Percentiles rank a stretch among this genome's conserved stretches.
phyloP scores from a whole-genome alignment of 2,329 filamentous ascomycete genomes.

The Pezicula carpinea region DNA sequence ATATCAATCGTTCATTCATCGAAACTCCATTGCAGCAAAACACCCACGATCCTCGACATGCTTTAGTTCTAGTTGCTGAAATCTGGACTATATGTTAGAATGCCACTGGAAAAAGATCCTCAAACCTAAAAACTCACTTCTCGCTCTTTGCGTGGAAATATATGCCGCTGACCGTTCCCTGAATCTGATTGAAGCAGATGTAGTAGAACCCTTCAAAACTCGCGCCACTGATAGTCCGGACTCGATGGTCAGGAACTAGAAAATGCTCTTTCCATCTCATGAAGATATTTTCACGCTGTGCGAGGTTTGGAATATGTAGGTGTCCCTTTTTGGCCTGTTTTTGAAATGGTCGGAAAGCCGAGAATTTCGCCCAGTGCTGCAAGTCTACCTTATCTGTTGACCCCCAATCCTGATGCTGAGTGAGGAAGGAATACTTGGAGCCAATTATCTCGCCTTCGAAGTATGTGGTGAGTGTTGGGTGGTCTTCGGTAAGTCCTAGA shows the following conservation, averaged over 20 bases:
- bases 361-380: constrained; percentile 89
- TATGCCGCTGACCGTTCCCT: constrained; percentile 83
- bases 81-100: constrained; percentile 47
- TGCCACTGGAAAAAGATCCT: background rate
- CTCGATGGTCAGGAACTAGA: constrained; percentile 88
- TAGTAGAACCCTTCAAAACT: constrained; percentile 99
- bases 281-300: constrained; percentile 83
- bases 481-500: constrained; percentile 87
- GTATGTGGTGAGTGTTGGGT: constrained; percentile 95
- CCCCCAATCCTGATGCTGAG: constrained; percentile 85
- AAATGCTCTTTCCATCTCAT: constrained; percentile 99
- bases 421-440: constrained; percentile 89
- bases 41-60: constrained; percentile 83
- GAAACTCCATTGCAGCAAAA: constrained; percentile 83
- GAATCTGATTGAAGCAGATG: constrained; percentile 93
- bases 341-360: constrained; percentile 73
- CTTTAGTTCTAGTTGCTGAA: constrained; percentile 87
- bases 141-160: constrained; percentile 99
- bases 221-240: constrained; percentile 84
- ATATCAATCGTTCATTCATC: constrained; percentile 47
- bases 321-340: constrained; percentile 53
- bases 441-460: constrained; percentile 99
- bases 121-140: constrained; percentile 60
- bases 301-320: constrained; percentile 63
- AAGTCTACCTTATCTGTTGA: constrained; percentile 88